These are phyloP conservation scores for Phialocephala sp. DNA, from an alignment of 2,329 filamentous ascomycete species.

Conservation along the genomic window DNA sequence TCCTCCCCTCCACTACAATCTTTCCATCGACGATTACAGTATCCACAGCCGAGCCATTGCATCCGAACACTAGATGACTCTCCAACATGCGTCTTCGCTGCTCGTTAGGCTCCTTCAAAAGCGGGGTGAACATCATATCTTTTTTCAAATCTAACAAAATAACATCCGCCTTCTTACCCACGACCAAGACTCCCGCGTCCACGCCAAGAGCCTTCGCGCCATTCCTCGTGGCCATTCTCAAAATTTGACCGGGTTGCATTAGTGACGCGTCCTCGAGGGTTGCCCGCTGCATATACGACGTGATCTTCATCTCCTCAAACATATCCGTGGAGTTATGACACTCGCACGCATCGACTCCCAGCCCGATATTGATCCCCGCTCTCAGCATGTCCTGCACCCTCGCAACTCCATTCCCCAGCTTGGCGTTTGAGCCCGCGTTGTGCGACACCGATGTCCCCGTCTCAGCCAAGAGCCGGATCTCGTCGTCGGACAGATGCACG, in stretches of 20 bases:
- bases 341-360: conserved; percentile 38
- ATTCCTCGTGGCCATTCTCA: conserved; percentile 38
- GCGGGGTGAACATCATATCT: conserved; percentile 39
- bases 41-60: conserved; percentile 37
- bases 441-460: conserved; percentile 34
- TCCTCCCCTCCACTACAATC: conserved; percentile 33
- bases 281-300: conserved; percentile 35
- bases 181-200: conserved; percentile 34
- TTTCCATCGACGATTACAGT: conserved; percentile 37
- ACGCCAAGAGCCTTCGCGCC: conserved; percentile 34
- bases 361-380: conserved; percentile 35
- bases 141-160: conserved; percentile 37
- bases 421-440: conserved; percentile 36
- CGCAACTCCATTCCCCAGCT: conserved; percentile 36
- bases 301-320: conserved; percentile 40
- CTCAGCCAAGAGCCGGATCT: conserved; percentile 31
- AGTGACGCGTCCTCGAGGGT: conserved; percentile 29
- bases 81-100: conserved; percentile 29
- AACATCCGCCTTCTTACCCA: conserved; percentile 37
- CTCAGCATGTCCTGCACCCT: conserved; percentile 31
- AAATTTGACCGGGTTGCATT: conserved; percentile 30
- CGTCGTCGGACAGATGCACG: conserved; percentile 34
- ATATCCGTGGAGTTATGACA: conserved; percentile 40
- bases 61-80: conserved; percentile 39
- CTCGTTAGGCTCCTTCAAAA: conserved; percentile 29